Evolutionary conservation across 352 stramenopile species (phyloP).

Genomic region (Phytophthora boehmeriae): DNA sequence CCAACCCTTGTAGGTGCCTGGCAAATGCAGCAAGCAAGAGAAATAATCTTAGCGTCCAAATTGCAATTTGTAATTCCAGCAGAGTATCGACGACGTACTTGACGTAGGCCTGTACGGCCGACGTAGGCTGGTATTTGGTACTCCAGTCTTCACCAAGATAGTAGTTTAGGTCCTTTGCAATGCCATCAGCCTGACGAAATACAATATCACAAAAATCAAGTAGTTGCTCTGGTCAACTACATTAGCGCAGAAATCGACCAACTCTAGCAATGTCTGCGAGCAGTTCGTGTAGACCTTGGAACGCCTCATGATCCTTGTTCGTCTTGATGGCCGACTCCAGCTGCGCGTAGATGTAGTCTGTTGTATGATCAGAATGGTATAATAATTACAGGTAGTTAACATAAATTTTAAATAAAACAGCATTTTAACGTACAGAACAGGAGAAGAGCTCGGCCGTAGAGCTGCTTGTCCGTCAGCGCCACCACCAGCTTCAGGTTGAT

Average conservation of each 20-base stretch:
- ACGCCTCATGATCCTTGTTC: constrained; percentile 48
- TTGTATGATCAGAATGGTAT: not conserved
- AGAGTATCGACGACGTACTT: constrained; percentile 29
- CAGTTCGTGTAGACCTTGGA: constrained; percentile 49
- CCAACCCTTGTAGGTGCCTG: constrained; percentile 59
- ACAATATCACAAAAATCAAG: not conserved
- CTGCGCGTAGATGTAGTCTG: constrained; percentile 74
- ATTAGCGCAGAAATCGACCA: not conserved
- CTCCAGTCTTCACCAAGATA: constrained; percentile 69
- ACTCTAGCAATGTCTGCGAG: constrained; percentile 54
- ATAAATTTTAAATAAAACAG: not conserved
- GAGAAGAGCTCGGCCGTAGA: constrained; percentile 70
- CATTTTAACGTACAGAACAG: constrained; percentile 60
- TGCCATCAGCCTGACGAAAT: constrained; percentile 47
- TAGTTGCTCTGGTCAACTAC: not conserved
- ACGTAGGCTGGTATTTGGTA: constrained; percentile 54
- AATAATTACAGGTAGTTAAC: constrained; percentile 8
- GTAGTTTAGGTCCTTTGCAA: constrained; percentile 65
- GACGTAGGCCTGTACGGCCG: constrained; percentile 60
- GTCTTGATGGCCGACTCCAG: constrained; percentile 56
- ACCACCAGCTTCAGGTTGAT: constrained; percentile 76
- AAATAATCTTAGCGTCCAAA: not conserved
- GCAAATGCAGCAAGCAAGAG: not conserved
- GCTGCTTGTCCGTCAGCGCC: constrained; percentile 61
- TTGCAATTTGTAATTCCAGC: not conserved